These are phyloP conservation scores for Porcisia deanei DNA, from an alignment of 208 protist genomes.

Conservation along the genomic window DNA sequence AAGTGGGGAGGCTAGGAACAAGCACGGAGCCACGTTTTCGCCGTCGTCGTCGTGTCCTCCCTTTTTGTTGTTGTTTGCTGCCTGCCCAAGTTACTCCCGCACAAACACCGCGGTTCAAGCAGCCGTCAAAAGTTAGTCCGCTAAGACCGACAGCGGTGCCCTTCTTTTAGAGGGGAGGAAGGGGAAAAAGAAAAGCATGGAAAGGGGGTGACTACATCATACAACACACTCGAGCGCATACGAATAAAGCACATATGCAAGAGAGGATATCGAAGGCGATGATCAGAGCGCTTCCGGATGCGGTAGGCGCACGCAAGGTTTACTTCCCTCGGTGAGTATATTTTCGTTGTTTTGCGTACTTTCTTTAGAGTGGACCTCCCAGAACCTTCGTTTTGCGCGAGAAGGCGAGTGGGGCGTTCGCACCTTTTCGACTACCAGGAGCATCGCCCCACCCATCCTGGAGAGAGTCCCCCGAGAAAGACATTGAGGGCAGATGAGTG, in stretches of 20 bases:
- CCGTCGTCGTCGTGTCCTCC: not conserved
- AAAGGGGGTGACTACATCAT: not conserved
- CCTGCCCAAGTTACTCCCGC: no score
- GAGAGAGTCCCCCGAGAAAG: not conserved
- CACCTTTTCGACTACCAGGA: not conserved
- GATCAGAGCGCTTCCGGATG: not conserved
- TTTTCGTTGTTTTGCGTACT: no score
- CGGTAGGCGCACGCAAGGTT: not conserved
- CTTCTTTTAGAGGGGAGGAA: not conserved
- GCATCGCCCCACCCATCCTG: no score
- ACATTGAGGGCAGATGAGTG: not conserved
- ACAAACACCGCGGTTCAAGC: no score
- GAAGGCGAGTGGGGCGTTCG: no score
- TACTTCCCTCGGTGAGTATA: not conserved
- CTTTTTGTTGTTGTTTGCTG: no score
- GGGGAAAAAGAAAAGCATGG: not conserved
- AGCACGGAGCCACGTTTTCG: not conserved
- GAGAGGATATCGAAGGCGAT: not conserved
- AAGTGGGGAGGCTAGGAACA: not conserved
- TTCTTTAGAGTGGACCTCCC: no score
- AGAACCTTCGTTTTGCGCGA: no score
- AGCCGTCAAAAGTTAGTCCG: no score
- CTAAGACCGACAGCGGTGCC: no score
- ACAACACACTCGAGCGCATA: not conserved
- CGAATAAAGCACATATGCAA: not conserved